These are phyloP conservation scores for Fraxinus xanthoxyloides DNA, from an alignment of 305 asterid genomes.

Conservation along the genomic window DNA sequence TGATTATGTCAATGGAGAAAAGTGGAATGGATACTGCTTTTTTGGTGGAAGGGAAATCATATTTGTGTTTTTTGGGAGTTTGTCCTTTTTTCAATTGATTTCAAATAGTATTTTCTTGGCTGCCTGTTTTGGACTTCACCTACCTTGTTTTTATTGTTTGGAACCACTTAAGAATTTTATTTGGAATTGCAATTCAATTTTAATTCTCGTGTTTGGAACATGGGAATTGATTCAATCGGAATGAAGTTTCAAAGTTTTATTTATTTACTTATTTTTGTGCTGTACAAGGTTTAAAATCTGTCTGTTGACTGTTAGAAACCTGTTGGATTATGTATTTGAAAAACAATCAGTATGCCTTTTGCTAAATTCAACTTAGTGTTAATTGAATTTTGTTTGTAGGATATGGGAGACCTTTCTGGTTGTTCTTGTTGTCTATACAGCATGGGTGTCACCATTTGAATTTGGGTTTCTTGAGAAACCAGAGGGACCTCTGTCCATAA, in stretches of 20 bases:
- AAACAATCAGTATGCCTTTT: conserved; percentile 5
- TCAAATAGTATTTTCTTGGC: not conserved
- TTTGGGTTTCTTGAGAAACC: conserved; percentile 66
- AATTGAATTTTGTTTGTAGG: conserved; percentile 48
- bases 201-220: not conserved
- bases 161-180: not conserved
- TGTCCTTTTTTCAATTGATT: conserved; percentile 3
- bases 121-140: conserved; percentile 5
- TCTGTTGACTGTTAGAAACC: not conserved
- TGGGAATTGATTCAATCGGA: not conserved
- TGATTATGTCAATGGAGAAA: conserved; percentile 1
- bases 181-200: not conserved
- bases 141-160: not conserved
- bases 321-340: not conserved
- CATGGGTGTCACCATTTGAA: conserved; percentile 94
- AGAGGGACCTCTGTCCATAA: conserved; percentile 36
- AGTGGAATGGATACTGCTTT: not conserved
- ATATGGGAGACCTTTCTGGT: conserved; percentile 70
- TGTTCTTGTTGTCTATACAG: conserved; percentile 70
- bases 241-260: not conserved
- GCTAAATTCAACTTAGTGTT: conserved; percentile 28
- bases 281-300: not conserved
- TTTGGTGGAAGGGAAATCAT: conserved; percentile 14
- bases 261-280: not conserved
- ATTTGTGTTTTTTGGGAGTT: conserved; percentile 7